Percentiles rank a stretch among this genome's conserved stretches.
Conservation (phyloP, 2,329 filamentous ascomycete species). For the Aspergillus sojae region DNA sequence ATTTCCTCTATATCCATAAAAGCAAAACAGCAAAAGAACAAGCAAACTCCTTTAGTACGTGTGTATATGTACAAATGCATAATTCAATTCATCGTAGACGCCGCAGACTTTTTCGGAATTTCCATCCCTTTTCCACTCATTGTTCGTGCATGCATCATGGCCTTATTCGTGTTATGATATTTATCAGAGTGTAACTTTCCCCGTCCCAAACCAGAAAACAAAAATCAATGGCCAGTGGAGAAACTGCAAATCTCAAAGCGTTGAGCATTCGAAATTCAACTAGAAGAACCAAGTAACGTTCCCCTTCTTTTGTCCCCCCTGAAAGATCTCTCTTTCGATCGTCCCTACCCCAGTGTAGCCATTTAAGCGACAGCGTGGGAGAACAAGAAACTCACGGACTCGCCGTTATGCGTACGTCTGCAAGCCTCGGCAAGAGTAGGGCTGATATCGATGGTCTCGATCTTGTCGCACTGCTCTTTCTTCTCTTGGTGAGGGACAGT, state of each 20-base stretch:
- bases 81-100: constrained; percentile 6
- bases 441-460: constrained; percentile 90
- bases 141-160: constrained; percentile 18
- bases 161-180: constrained; percentile 9
- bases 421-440: constrained; percentile 65
- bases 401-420: constrained; percentile 54
- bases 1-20: constrained; percentile 1
- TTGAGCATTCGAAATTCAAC: not conserved
- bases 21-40: not conserved
- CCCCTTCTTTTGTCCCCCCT: not conserved
- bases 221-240: constrained; percentile 1
- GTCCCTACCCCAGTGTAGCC: not conserved
- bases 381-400: constrained; percentile 56
- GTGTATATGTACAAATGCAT: constrained; percentile 16
- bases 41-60: constrained; percentile 11
- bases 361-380: constrained; percentile 48
- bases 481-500: constrained; percentile 82
- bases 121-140: constrained; percentile 11
- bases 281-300: not conserved
- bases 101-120: constrained; percentile 11
- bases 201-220: constrained; percentile 20
- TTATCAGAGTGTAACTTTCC: not conserved
- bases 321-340: not conserved
- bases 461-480: constrained; percentile 73
- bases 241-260: not conserved